phyloP scores from a whole-genome alignment of 345 rosid genomes.

The Eucalyptus caleyi region DNA sequence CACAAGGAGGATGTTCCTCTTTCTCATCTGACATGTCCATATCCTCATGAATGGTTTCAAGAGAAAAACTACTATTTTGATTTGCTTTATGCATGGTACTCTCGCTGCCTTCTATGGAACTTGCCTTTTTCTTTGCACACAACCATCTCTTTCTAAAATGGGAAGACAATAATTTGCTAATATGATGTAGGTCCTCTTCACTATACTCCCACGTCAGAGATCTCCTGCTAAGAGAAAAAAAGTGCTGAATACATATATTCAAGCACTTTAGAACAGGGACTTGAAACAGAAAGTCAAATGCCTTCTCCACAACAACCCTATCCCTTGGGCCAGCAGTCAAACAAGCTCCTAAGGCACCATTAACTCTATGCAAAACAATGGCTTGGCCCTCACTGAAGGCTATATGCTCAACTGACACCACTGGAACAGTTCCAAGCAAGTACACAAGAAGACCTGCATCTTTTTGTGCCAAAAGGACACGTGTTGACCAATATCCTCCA shows the following conservation, averaged over 20 bases:
- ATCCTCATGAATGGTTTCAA: conserved; percentile 78
- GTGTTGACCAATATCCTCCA: conserved; percentile 84
- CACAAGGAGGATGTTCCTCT: conserved; percentile 7
- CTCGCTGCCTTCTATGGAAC: conserved; percentile 4
- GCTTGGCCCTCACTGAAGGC: conserved; percentile 17
- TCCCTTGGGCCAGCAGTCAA: conserved; percentile 65
- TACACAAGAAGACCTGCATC: conserved; percentile 44
- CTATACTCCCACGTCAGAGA: conserved; percentile 26
- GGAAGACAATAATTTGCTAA: conserved; percentile 41
- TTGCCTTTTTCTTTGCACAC: conserved; percentile 39
- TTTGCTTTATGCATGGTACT: conserved; percentile 2
- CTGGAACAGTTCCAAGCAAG: conserved; percentile 37
- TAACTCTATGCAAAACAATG: conserved; percentile 17
- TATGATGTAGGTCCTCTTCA: conserved; percentile 32
- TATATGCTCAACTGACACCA: background rate
- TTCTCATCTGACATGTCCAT: conserved; percentile 24
- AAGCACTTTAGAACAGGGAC: conserved; percentile 42
- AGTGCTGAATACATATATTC: conserved; percentile 15
- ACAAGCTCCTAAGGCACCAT: conserved; percentile 47
- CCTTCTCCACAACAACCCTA: conserved; percentile 40
- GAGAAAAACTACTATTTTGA: conserved; percentile 15
- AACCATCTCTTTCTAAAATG: conserved; percentile 74
- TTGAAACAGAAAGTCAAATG: conserved; percentile 47
- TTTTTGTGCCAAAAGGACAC: conserved; percentile 54
- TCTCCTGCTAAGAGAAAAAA: conserved; percentile 21